Base-by-base conservation (phyloP, 2,329 filamentous ascomycete species). In the Aureobasidium zeae region DNA sequence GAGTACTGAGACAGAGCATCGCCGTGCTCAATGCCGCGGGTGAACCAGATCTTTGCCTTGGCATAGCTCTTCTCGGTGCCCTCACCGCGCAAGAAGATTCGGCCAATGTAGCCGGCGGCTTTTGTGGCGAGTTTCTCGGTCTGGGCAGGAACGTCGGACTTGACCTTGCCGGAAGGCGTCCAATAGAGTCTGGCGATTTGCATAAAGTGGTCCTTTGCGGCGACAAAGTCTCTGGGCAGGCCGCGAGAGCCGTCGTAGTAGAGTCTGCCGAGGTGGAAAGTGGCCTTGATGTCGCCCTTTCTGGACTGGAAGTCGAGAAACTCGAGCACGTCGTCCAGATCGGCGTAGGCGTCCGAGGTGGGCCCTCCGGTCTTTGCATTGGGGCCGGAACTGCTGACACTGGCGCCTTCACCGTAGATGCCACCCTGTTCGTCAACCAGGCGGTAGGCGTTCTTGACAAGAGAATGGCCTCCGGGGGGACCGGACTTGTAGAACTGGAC, bases 371-470 rank as follows among this genome's bases (percentile, higher is more conserved):
- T 79, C 55, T 81, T 75, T 3, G 87, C 86, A 58, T 94, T 88
- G 45, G 76, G 73, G 4, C 91, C 91, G 0, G 91, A 83, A 58
- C 87, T 95, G 17, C 82, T 81, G 28, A 82, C 85, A 58, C 89
- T 96, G 10, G 91, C 91, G 3, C 91, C 93, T 63, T 94, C 86
- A 34, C 91, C 93, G 59, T 95, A 98, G 5, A 94, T 83, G 31
- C 91, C 91, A 6, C 91, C 93, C 21, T 81, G 70, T 36, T 95
- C 86, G 56, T 98, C 93, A 3, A 87, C 85, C 55, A 95, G 83
- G 45, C 86, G 78, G 66, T 85, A 93, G 5, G 82, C 77, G 57
- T 95, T 83, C 21, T 77, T 74, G 2, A 81, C 71, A 71, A 93
- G 81, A 22, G 75, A 71, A 64, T 83, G 80, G 4, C 91, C 91